Percentiles rank a stretch among this genome's conserved stretches.
phyloP scores from a whole-genome alignment of 2,329 filamentous ascomycete species.

The Nakataea oryzae region DNA sequence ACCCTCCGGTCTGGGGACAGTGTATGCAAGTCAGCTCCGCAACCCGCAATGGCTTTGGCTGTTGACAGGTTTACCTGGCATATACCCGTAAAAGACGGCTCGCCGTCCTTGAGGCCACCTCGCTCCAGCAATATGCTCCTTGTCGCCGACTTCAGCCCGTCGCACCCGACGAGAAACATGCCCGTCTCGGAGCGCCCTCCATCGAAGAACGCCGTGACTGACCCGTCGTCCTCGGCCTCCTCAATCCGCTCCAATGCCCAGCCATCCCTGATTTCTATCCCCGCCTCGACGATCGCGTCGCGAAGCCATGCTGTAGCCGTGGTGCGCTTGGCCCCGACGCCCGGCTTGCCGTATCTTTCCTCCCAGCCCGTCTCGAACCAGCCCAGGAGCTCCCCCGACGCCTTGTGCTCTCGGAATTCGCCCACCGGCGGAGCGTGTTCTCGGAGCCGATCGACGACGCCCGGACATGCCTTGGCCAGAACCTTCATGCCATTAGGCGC shows the following conservation, averaged over 20 bases:
- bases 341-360: constrained; percentile 2
- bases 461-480: not conserved
- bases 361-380: not conserved
- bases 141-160: constrained; percentile 1
- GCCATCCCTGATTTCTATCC: constrained; percentile 1
- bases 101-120: not conserved
- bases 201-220: constrained; percentile 3
- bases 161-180: constrained; percentile 4
- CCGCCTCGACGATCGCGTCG: not conserved
- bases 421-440: not conserved
- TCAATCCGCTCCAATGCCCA: constrained; percentile 3
- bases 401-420: not conserved
- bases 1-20: not conserved
- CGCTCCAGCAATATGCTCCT: not conserved
- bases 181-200: constrained; percentile 1
- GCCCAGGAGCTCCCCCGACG: not conserved
- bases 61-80: not conserved
- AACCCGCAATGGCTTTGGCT: no score
- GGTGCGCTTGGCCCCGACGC: constrained; percentile 1
- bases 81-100: not conserved
- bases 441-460: not conserved
- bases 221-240: not conserved
- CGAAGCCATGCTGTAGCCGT: not conserved
- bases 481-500: constrained; percentile 3
- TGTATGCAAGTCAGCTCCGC: not conserved